Evolutionary conservation across 2,329 filamentous ascomycete genomes (phyloP).

Genomic region (Colletotrichum melonis): DNA sequence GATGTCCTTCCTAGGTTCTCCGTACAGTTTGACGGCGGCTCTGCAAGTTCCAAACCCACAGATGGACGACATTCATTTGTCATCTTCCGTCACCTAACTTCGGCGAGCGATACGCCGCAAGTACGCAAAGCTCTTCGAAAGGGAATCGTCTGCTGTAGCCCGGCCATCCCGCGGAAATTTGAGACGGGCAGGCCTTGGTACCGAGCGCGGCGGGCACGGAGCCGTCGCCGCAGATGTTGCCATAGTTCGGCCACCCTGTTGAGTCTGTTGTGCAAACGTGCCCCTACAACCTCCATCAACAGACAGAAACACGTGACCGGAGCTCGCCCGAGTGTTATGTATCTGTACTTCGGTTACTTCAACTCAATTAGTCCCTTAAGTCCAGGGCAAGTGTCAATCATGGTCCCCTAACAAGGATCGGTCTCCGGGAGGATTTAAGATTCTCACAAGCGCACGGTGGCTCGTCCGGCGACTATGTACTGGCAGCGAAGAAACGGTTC

Average conservation of each 20-base stretch:
- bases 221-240: not conserved
- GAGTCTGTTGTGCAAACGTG: not conserved
- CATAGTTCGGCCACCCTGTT: not conserved
- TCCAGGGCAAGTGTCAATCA: slow-evolving; percentile 4
- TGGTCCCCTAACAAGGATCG: not conserved
- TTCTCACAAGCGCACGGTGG: slow-evolving; percentile 21
- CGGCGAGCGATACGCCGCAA: not conserved
- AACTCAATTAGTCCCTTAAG: not conserved
- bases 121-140: not conserved
- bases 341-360: not conserved
- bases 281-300: too few species aligned
- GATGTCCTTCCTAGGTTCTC: not conserved
- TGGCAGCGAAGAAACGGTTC: not conserved
- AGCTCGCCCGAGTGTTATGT: not conserved
- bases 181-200: too few species aligned
- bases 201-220: too few species aligned
- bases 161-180: not conserved
- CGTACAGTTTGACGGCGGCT: not conserved
- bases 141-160: not conserved
- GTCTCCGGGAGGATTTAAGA: slow-evolving; percentile 20
- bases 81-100: too few species aligned
- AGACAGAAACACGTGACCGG: too few species aligned
- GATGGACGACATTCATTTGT: not conserved
- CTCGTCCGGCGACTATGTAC: not conserved
- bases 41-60: not conserved